phyloP scores from a whole-genome alignment of 306 rosid species.

The Rubus idaeus region DNA sequence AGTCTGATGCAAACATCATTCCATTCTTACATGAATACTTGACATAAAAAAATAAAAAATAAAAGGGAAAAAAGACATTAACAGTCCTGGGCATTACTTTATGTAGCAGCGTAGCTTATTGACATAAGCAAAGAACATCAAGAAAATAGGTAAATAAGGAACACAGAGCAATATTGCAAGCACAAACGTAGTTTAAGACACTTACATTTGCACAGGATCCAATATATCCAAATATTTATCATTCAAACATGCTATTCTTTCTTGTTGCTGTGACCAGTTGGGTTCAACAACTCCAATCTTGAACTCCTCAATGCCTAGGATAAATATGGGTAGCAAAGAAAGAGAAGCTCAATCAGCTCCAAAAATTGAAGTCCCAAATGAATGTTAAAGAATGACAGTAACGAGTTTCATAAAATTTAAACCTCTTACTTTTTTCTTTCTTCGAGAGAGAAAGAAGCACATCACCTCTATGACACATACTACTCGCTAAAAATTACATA shows the following conservation, averaged over 20 bases:
- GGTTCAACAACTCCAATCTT: conserved; percentile 64
- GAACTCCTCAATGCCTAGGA: conserved; percentile 73
- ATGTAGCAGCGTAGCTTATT: background rate
- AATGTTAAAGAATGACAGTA: background rate
- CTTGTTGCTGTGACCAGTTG: conserved; percentile 63
- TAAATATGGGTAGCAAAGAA: conserved; percentile 21
- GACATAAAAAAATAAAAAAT: background rate
- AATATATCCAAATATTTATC: conserved; percentile 59
- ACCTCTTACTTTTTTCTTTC: background rate
- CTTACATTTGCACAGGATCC: conserved; percentile 54
- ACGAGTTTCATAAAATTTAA: background rate
- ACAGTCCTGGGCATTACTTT: background rate
- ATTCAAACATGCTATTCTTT: conserved; percentile 60
- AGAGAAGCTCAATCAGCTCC: conserved; percentile 19
- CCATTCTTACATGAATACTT: background rate
- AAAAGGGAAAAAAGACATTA: background rate
- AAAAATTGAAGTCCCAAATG: background rate
- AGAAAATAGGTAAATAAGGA: background rate
- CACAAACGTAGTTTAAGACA: conserved; percentile 15
- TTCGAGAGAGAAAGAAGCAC: background rate
- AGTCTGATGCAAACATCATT: background rate
- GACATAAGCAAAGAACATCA: background rate
- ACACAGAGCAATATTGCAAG: background rate
- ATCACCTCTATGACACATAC: background rate
- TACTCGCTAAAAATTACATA: background rate